Evolutionary conservation across 495 filamentous ascomycete genomes (phyloP).

Genomic region (Aspergillus diversus): DNA sequence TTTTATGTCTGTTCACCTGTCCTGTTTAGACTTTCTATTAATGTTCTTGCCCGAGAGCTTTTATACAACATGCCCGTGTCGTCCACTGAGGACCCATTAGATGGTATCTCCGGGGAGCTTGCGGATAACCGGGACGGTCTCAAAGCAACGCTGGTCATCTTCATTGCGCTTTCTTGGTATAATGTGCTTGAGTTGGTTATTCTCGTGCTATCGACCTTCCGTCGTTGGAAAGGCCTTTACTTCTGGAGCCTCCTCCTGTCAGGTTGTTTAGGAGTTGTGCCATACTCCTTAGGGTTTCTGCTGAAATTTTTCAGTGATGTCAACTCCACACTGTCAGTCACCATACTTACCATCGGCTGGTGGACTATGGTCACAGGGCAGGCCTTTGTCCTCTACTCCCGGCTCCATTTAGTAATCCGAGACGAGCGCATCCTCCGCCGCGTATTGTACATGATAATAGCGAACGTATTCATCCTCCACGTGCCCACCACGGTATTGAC

Average conservation of each 20-base stretch:
- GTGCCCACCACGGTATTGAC: constrained; percentile 55
- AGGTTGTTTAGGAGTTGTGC: constrained; percentile 46
- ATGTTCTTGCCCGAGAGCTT: neutral
- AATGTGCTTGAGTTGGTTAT: constrained; percentile 54
- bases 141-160: constrained; percentile 44
- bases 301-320: constrained; percentile 52
- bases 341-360: constrained; percentile 54
- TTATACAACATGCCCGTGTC: constrained; percentile 12
- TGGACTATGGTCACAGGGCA: constrained; percentile 59
- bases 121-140: constrained; percentile 29
- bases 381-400: constrained; percentile 54
- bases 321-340: constrained; percentile 42
- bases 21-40: neutral
- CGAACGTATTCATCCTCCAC: constrained; percentile 50
- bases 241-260: constrained; percentile 57
- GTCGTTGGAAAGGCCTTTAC: constrained; percentile 55
- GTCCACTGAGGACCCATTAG: constrained; percentile 30
- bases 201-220: constrained; percentile 55
- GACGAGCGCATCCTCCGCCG: constrained; percentile 46
- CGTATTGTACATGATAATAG: constrained; percentile 48
- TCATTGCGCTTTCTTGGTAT: constrained; percentile 54
- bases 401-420: constrained; percentile 53
- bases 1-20: neutral
- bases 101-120: constrained; percentile 44
- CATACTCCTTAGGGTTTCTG: constrained; percentile 56